Evolutionary conservation across 805 yeast genomes (phyloP).

Genomic region (Alloascoidea hylecoeti): DNA sequence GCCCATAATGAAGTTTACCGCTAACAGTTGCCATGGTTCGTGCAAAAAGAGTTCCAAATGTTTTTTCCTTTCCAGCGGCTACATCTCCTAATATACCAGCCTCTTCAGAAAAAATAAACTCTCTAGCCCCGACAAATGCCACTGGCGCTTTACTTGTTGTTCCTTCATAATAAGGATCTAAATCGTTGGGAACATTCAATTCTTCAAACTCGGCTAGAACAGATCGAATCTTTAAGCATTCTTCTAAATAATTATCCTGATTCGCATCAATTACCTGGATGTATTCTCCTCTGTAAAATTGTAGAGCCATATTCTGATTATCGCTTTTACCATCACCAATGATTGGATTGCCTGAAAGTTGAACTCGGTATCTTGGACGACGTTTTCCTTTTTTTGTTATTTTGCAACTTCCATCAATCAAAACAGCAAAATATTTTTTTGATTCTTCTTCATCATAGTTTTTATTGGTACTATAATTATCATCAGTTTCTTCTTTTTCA

Average conservation of each 20-base stretch:
- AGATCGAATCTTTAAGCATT: conserved; percentile 52
- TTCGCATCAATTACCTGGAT: conserved; percentile 58
- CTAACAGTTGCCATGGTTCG: conserved; percentile 59
- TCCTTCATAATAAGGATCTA: conserved; percentile 24
- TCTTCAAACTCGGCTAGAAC: conserved; percentile 58
- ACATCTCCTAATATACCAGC: conserved; percentile 59
- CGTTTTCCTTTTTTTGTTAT: conserved; percentile 37
- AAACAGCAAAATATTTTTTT: conserved; percentile 33
- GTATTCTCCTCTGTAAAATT: conserved; percentile 56
- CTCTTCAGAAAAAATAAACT: conserved; percentile 57
- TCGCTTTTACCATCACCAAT: conserved; percentile 65
- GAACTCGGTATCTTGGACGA: conserved; percentile 43
- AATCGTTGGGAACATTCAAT: conserved; percentile 4
- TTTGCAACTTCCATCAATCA: conserved; percentile 54
- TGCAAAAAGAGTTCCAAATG: conserved; percentile 60
- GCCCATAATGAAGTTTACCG: conserved; percentile 62
- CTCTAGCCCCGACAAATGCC: conserved; percentile 61
- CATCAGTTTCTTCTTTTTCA: conserved; percentile 17
- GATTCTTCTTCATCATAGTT: too few relatives aligned
- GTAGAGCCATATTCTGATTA: conserved; percentile 52
- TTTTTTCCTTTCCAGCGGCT: conserved; percentile 67
- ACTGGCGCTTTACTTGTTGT: conserved; percentile 30
- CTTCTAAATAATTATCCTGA: conserved; percentile 59
- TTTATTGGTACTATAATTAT: conserved; percentile 26
- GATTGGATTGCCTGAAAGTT: conserved; percentile 54